Conservation (phyloP, 2,329 filamentous ascomycete genomes). For the Juglanconis juglandina region DNA sequence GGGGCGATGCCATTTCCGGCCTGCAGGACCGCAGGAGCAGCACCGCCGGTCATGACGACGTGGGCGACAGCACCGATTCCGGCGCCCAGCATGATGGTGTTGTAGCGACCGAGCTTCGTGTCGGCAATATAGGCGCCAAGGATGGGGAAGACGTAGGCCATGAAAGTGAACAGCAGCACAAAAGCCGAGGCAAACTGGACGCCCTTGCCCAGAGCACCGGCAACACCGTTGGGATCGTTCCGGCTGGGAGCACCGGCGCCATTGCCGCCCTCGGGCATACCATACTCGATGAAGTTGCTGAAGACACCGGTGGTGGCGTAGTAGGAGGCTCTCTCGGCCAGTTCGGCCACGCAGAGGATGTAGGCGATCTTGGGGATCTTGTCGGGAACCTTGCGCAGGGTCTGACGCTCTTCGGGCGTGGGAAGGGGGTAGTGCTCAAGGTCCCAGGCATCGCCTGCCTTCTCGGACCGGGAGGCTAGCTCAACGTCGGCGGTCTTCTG, state of each 20-base stretch:
- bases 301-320: constrained; percentile 49
- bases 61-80: constrained; percentile 60
- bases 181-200: constrained; percentile 45
- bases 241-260: constrained; percentile 32
- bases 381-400: constrained; percentile 44
- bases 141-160: constrained; percentile 47
- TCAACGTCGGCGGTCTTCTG: neutral
- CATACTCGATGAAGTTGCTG: constrained; percentile 54
- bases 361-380: constrained; percentile 42
- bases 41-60: constrained; percentile 60
- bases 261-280: constrained; percentile 40
- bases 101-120: constrained; percentile 63
- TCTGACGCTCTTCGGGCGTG: constrained; percentile 43
- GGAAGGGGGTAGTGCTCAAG: constrained; percentile 33
- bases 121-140: constrained; percentile 58
- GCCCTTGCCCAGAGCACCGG: constrained; percentile 51
- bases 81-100: constrained; percentile 56
- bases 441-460: constrained; percentile 19
- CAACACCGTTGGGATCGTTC: constrained; percentile 34
- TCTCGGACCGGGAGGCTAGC: neutral
- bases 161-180: constrained; percentile 42
- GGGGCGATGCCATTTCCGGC: constrained; percentile 50
- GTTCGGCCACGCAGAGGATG: constrained; percentile 46
- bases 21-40: constrained; percentile 57
- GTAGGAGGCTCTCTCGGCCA: constrained; percentile 51